Evolutionary conservation across 179 eudicot species (phyloP).

Genomic region (Silene coronaria): DNA sequence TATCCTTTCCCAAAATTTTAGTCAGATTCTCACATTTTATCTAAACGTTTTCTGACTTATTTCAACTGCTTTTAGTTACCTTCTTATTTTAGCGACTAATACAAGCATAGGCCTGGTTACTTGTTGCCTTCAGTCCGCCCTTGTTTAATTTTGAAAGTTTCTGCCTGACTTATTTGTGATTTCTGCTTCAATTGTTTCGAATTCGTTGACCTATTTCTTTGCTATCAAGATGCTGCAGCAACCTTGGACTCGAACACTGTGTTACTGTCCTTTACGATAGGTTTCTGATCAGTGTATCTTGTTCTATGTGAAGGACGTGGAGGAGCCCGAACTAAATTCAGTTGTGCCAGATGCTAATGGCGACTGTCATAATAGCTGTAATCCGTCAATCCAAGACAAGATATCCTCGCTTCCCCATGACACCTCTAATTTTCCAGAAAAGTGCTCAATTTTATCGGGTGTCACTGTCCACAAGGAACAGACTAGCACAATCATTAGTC

Average conservation of each 20-base stretch:
- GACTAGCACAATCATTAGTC: slow-evolving; percentile 15
- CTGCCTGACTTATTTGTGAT: neutral
- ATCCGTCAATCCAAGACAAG: slow-evolving; percentile 22
- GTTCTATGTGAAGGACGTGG: slow-evolving; percentile 34
- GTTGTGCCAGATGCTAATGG: slow-evolving; percentile 19
- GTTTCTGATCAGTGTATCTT: slow-evolving; percentile 12
- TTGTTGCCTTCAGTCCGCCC: neutral
- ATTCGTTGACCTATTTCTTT: neutral
- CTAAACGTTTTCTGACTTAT: neutral
- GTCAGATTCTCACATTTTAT: neutral
- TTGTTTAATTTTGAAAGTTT: neutral
- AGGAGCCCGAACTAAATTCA: slow-evolving; percentile 26
- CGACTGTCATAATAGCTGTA: slow-evolving; percentile 19
- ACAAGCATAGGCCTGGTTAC: neutral
- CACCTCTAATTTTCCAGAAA: slow-evolving; percentile 21
- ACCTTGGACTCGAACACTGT: neutral
- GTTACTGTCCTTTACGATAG: neutral
- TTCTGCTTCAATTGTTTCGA: neutral
- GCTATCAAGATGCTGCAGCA: neutral
- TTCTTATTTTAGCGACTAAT: neutral
- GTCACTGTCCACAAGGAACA: slow-evolving; percentile 19
- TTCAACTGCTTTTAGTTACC: neutral
- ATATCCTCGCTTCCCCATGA: slow-evolving; percentile 17
- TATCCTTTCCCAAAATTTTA: too few relatives aligned
- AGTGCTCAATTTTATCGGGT: slow-evolving; percentile 21